phyloP scores from a whole-genome alignment of 2,329 filamentous ascomycete genomes.

The Xylaria sp. region DNA sequence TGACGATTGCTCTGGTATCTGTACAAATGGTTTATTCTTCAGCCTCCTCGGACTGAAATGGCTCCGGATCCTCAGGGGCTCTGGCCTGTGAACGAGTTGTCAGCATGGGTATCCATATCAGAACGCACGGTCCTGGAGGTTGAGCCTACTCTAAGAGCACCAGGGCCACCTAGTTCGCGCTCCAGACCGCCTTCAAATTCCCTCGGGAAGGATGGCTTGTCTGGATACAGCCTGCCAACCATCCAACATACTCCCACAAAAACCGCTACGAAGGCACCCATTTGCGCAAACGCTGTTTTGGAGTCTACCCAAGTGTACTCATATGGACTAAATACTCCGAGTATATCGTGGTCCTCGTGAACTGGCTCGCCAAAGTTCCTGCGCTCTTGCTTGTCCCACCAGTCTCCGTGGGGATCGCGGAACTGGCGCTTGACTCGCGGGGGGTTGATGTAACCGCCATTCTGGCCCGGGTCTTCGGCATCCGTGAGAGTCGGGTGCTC shows the following conservation, averaged over 20 bases:
- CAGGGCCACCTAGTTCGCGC: constrained; percentile 77
- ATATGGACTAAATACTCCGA: constrained; percentile 89
- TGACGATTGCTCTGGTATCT: constrained; percentile 26
- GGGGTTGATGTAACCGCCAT: constrained; percentile 86
- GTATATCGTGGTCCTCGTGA: constrained; percentile 94
- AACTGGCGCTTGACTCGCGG: constrained; percentile 85
- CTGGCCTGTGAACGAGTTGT: constrained; percentile 57
- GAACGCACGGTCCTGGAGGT: background rate
- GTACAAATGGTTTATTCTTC: constrained; percentile 43
- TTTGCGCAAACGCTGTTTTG: constrained; percentile 74
- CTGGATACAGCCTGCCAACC: constrained; percentile 77
- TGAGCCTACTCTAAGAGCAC: constrained; percentile 71
- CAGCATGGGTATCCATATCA: constrained; percentile 1
- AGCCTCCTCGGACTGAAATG: constrained; percentile 52
- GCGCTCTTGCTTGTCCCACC: constrained; percentile 98
- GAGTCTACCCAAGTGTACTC: constrained; percentile 86
- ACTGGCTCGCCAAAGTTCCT: constrained; percentile 96
- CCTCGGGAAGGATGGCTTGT: constrained; percentile 74
- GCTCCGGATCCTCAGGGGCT: constrained; percentile 65
- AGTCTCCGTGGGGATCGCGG: constrained; percentile 91
- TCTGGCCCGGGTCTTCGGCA: constrained; percentile 77
- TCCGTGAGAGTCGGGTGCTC: constrained; percentile 62
- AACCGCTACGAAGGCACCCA: constrained; percentile 73
- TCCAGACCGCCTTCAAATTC: constrained; percentile 79
- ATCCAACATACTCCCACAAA: constrained; percentile 74